Evolutionary conservation across 2,329 filamentous ascomycete genomes (phyloP).

Genomic region (Ilyonectria sp.): DNA sequence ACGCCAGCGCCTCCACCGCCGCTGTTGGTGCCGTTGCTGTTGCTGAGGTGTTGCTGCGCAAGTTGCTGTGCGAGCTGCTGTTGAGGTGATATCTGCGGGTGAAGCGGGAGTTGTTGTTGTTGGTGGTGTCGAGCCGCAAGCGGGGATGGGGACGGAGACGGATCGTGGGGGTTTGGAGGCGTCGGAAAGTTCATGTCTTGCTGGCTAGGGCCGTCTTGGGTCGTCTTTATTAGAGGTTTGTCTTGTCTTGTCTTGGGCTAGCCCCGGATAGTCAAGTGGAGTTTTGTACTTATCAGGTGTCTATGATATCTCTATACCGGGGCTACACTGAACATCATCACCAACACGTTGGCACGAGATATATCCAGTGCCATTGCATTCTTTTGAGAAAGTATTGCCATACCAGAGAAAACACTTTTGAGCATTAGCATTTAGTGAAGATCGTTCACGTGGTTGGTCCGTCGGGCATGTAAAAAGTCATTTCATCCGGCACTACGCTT

Average conservation of each 20-base stretch:
- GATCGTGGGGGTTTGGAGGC: conserved; percentile 46
- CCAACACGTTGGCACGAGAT: neutral
- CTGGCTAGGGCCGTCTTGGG: conserved; percentile 37
- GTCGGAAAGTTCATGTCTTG: conserved; percentile 54
- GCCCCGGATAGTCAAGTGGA: conserved; percentile 36
- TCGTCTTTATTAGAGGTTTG: conserved; percentile 42
- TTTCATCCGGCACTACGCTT: neutral
- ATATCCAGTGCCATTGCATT: neutral
- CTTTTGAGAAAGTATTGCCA: neutral
- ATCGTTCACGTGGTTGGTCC: neutral
- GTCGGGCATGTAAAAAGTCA: neutral
- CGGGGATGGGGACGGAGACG: conserved; percentile 40
- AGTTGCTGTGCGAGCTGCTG: conserved; percentile 33
- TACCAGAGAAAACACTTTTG: neutral
- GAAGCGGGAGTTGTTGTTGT: conserved; percentile 41
- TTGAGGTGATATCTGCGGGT: conserved; percentile 29
- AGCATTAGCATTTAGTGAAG: neutral
- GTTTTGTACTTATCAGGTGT: conserved; percentile 31
- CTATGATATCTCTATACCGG: conserved; percentile 41
- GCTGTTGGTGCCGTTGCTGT: conserved; percentile 22
- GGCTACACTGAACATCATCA: conserved; percentile 6
- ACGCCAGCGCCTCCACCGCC: conserved; percentile 4
- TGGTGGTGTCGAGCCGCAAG: conserved; percentile 48
- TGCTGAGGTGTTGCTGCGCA: conserved; percentile 29
- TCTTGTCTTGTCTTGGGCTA: conserved; percentile 49